These are phyloP conservation scores for Tolypocladium nubicola DNA, from an alignment of 2,329 filamentous ascomycete genomes.

Conservation along the genomic window DNA sequence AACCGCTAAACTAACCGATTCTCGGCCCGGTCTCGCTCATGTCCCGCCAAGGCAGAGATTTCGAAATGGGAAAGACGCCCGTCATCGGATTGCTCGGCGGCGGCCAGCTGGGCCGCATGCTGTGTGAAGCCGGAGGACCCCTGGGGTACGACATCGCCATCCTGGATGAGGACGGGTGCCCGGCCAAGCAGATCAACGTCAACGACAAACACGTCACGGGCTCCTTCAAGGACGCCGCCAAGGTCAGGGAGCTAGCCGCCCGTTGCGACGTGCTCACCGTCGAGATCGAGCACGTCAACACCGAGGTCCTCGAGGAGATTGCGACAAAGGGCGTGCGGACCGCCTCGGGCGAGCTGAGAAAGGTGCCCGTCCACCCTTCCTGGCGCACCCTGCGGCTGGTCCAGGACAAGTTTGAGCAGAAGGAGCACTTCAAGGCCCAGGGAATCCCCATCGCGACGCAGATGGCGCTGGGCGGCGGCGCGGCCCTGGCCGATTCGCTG, in stretches of 20 bases:
- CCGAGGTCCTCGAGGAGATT: constrained; percentile 78
- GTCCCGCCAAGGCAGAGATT: not conserved
- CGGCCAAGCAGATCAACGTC: constrained; percentile 77
- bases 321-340: constrained; percentile 45
- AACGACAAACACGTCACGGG: constrained; percentile 67
- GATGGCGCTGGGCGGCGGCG: constrained; percentile 45
- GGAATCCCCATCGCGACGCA: constrained; percentile 66
- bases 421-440: constrained; percentile 61
- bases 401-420: constrained; percentile 89
- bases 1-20: not conserved
- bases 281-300: constrained; percentile 93
- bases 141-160: constrained; percentile 72
- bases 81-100: constrained; percentile 44
- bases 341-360: constrained; percentile 20
- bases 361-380: constrained; percentile 62
- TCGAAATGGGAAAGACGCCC: constrained; percentile 19
- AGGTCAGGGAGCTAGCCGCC: constrained; percentile 69
- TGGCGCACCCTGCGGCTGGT: constrained; percentile 82
- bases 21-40: not conserved
- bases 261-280: constrained; percentile 76
- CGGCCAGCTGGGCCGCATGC: constrained; percentile 85
- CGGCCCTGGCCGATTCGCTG: constrained; percentile 50
- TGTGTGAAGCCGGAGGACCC: constrained; percentile 69
- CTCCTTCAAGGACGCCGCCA: constrained; percentile 75
- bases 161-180: constrained; percentile 65